Evolutionary conservation across 768 basidiomycete species (phyloP), one percentile per base, ranked within the genome.

Genomic region (Auricularia heimuer): DNA sequence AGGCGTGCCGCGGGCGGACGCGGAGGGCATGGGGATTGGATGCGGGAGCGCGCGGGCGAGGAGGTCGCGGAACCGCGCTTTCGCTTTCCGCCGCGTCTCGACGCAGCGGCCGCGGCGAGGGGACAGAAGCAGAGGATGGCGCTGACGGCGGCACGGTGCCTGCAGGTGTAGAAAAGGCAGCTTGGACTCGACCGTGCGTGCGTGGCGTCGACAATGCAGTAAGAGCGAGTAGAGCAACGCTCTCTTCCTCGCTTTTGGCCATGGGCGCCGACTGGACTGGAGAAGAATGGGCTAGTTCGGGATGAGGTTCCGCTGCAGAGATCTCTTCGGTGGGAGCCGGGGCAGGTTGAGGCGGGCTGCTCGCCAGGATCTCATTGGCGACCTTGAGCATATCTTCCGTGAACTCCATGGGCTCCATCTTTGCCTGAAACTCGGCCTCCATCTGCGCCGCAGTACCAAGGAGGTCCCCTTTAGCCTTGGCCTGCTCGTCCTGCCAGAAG

Each of bases 21-120:
- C 24, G 34, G 24, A 10, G 16, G 56, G 56, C 29, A 60, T 29
- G 34, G 56, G 24, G 56, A 33, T 4, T 14, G 14, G 24, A 60
- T 12, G 56, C 56, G 56, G 8, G 56, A 60, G 12, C 56, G 56
- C 4, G 56, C 56, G 24, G 56, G 56, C 24, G 56, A 60, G 29
- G 56, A 60, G 8, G 29, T 35, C 24, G 56, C 56, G 34, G 56
- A 60, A 18, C 56, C 56, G 56, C 56, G 56, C 56, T 60, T 60
- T 6, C 56, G 56, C 56, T 60, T 60, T 1, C 34, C 47, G 47
- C 47, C 56, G 29, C 56, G 56, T 8, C 24, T 24, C 56, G 54
- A 10, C 14, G 54, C n/a, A 10, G 21, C 47, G 47, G 21, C 47
- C 18, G 47, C 21, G 3, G 21, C 21, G 47, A 51, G 47, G 11